Conservation (phyloP, 345 rosid species). For the Physaria fendleri region DNA sequence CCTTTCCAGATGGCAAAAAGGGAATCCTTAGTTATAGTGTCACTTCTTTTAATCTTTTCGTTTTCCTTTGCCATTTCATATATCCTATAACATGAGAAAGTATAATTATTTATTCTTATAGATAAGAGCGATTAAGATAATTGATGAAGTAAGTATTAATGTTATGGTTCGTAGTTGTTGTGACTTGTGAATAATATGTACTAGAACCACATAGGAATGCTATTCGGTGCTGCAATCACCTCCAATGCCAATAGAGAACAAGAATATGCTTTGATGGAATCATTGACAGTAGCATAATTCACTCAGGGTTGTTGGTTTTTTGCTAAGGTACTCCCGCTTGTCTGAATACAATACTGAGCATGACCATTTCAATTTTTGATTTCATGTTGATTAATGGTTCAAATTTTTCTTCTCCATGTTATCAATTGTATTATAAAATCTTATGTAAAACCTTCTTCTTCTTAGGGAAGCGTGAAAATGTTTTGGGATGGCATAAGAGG, state of each 20-base stretch:
- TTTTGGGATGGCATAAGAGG: background rate
- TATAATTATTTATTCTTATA: conserved; percentile 1
- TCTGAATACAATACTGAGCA: background rate
- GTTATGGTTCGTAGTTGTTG: conserved; percentile 1
- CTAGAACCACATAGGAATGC: background rate
- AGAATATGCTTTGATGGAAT: background rate
- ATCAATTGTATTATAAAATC: background rate
- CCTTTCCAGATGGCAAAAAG: background rate
- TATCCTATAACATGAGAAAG: background rate
- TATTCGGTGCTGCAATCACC: background rate
- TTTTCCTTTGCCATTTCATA: conserved; percentile 15
- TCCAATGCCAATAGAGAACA: background rate
- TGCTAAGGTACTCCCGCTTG: background rate
- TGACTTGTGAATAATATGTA: background rate
- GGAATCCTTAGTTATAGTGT: background rate
- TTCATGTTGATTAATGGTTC: background rate
- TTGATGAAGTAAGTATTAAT: background rate
- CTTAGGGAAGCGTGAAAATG: conserved; percentile 1
- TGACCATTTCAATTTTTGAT: background rate
- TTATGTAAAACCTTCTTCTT: background rate
- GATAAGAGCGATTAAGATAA: background rate
- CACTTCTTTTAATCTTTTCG: background rate
- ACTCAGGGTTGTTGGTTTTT: background rate
- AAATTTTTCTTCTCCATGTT: background rate
- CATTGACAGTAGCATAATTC: background rate